Conservation (phyloP, 108 stramenopile species). For the Cyclotella atomus region DNA sequence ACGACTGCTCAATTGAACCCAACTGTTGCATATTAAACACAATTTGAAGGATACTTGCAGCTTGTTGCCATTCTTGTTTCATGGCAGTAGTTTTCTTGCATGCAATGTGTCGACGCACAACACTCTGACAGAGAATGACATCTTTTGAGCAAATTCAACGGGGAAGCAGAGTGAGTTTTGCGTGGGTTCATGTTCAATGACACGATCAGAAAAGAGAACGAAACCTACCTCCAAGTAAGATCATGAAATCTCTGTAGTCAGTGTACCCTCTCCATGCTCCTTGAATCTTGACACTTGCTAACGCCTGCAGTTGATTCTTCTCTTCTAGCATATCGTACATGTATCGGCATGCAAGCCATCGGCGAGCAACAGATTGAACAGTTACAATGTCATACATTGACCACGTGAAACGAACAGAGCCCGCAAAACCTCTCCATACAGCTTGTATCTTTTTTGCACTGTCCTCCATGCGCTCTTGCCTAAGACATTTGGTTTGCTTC, state of each 20-base stretch:
- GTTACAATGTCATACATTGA: not conserved
- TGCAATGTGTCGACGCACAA: slow-evolving; percentile 1
- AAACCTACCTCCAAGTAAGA: not conserved
- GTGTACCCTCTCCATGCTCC: not conserved
- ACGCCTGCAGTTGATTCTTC: not conserved
- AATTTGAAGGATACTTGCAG: not conserved
- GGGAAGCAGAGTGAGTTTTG: too few species aligned
- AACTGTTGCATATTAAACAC: not conserved
- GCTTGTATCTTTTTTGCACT: not conserved
- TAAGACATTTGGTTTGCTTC: not conserved
- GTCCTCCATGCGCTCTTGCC: too few species aligned
- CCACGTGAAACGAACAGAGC: not conserved
- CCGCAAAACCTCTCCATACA: not conserved
- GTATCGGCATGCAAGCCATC: not conserved
- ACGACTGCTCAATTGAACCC: not conserved
- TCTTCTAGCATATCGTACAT: not conserved
- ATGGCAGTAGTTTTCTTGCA: not conserved
- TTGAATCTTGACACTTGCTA: not conserved
- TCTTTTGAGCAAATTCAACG: too few species aligned
- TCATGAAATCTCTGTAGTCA: not conserved
- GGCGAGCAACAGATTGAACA: not conserved
- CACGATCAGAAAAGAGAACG: not conserved
- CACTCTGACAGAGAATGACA: not conserved
- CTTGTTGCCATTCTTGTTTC: not conserved
- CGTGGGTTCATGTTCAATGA: too few species aligned